Conservation (phyloP, 2,329 filamentous ascomycete species). For the Aspergillaceae sp. region DNA sequence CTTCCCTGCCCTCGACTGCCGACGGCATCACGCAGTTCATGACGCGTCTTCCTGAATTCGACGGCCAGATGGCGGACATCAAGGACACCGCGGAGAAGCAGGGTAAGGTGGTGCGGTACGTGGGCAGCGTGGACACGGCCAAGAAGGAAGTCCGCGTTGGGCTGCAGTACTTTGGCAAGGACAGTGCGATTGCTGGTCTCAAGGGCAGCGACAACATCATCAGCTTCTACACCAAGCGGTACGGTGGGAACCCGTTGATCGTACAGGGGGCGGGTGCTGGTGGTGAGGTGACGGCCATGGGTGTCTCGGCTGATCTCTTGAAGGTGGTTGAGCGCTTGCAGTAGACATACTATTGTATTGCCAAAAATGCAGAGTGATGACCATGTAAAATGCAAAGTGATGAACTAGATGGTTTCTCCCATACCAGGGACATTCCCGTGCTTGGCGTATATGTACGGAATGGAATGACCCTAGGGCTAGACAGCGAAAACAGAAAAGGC, state of each 20-base stretch:
- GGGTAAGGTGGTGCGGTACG: slow-evolving; percentile 88
- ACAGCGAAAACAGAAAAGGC: too few species aligned
- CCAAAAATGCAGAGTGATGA: too few species aligned
- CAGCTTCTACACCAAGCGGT: slow-evolving; percentile 94
- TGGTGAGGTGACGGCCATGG: slow-evolving; percentile 95
- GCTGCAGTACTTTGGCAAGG: slow-evolving; percentile 76
- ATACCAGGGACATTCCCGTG: too few species aligned
- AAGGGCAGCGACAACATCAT: slow-evolving; percentile 99
- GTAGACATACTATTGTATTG: neutral
- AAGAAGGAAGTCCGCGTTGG: slow-evolving; percentile 81
- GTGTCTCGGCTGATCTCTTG: slow-evolving; percentile 84
- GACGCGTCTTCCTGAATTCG: slow-evolving; percentile 67
- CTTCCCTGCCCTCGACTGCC: slow-evolving; percentile 53
- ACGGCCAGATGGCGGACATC: slow-evolving; percentile 78
- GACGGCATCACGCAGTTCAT: slow-evolving; percentile 72
- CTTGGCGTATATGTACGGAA: too few species aligned
- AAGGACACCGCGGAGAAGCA: slow-evolving; percentile 78
- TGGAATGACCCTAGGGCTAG: too few species aligned
- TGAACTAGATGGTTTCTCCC: slow-evolving; percentile 7
- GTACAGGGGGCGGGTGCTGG: slow-evolving; percentile 92
- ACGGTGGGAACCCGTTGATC: slow-evolving; percentile 82
- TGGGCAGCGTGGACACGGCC: slow-evolving; percentile 84
- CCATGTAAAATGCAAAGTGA: too few species aligned
- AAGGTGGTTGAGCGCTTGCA: slow-evolving; percentile 69
- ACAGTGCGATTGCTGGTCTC: slow-evolving; percentile 83